Conservation (phyloP, 441 rosid species). For the Francoa sonchifolia region DNA sequence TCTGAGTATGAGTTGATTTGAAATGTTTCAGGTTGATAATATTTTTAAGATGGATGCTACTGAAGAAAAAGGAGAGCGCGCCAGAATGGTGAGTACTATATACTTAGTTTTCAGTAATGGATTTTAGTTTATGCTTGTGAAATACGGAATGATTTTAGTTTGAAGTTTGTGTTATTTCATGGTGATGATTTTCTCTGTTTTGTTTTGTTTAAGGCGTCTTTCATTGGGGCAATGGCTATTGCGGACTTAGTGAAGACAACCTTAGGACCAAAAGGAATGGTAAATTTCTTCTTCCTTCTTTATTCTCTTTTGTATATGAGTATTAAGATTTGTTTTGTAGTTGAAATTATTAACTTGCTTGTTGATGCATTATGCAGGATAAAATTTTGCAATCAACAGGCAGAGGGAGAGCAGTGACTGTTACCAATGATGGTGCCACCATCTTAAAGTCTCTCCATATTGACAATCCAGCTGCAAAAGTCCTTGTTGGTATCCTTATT, state of each 20-base stretch:
- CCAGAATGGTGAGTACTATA: constrained; percentile 15
- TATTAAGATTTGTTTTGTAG: background rate
- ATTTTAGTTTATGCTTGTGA: background rate
- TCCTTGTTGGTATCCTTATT: constrained; percentile 69
- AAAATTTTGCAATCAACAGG: constrained; percentile 94
- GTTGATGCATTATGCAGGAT: constrained; percentile 34
- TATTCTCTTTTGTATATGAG: background rate
- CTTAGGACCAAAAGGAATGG: constrained; percentile 23
- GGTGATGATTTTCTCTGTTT: no score
- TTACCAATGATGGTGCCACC: constrained; percentile 94
- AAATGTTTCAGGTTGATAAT: constrained; percentile 8
- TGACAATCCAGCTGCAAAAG: constrained; percentile 96
- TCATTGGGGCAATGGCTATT: constrained; percentile 21
- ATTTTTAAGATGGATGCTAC: constrained; percentile 20
- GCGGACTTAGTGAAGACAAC: constrained; percentile 21
- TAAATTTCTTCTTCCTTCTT: constrained; percentile 1
- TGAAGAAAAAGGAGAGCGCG: constrained; percentile 23
- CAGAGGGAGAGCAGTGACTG: constrained; percentile 68
- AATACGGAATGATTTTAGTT: background rate
- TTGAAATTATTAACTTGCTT: constrained; percentile 3
- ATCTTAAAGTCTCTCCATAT: constrained; percentile 86
- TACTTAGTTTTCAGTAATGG: background rate
- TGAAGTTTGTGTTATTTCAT: background rate
- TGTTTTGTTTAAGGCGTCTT: constrained; percentile 13
- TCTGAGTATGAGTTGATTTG: no score